Base-by-base conservation (phyloP, 495 filamentous ascomycete species). In the Annulohypoxylon stygium region DNA sequence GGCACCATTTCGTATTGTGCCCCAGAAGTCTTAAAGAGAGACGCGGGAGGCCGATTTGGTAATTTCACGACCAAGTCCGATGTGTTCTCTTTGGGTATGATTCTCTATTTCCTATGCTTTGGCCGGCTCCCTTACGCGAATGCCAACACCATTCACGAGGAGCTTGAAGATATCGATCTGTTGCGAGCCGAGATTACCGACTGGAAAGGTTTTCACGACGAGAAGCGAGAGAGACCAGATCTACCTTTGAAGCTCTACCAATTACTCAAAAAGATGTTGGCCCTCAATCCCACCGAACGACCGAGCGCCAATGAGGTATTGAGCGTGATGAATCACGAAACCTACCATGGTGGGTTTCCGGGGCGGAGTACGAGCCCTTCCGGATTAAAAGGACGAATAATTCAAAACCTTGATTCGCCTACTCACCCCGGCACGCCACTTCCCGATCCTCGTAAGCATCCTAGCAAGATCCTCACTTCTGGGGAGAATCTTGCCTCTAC, bases 1-100 rank as follows among this genome's bases (percentile, higher is more conserved):
- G 96, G 96, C 0, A 99, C 96, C 3, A 95, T 99, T 37, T 98
- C 95, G 0, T 99, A 97, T 80, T 98, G 97, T 80, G 97, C 96
- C 0, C 96, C 96, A 2, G 96, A 99, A 76, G 96, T 99, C 16
- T 82, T 99, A 36, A 89, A 86, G 47, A 90, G 85, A 65, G 89
- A 93, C 51, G 84, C 89, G 0, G 86, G 81, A 63, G 96, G 96
- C 11, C 86, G 86, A 10, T 92, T 92, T 71, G 94, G 92, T 4
- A 97, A 98, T 75, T 99, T 99, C 75, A 97, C 93, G 0, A 92
- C 92, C 59, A 99, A 98, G 75, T 97, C 94, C 0, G 96, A 99
- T 78, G 92, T 99, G 10, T 99, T 99, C 81, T 97, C 94, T 3
- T 80, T 99, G 0, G 96, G 96, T 37, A 97, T 99, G 96, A 98